Evolutionary conservation across 306 rosid genomes (phyloP).

Genomic region (Glycine latifolia): DNA sequence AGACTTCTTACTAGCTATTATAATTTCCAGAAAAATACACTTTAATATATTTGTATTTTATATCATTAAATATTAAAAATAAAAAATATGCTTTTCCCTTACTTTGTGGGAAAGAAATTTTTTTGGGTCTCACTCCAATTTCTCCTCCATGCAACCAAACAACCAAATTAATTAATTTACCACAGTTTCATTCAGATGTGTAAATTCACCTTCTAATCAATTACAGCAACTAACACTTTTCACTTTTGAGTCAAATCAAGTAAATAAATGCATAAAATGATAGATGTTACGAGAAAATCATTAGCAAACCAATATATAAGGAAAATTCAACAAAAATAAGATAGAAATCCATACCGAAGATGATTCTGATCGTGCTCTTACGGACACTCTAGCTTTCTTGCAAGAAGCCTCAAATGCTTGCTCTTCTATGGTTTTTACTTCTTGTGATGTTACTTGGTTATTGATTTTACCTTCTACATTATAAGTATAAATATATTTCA

Average conservation of each 20-base stretch:
- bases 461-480: conserved; percentile 4
- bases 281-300: background rate
- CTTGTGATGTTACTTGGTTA: conserved; percentile 11
- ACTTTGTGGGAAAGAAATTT: no score
- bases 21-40: background rate
- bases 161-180: background rate
- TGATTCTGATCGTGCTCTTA: conserved; percentile 52
- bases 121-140: background rate
- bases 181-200: no score
- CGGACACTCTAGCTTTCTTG: conserved; percentile 56
- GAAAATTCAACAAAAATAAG: background rate
- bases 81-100: no score
- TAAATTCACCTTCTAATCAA: no score
- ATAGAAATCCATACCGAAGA: conserved; percentile 46
- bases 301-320: background rate
- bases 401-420: conserved; percentile 30
- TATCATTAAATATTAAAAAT: no score
- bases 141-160: background rate
- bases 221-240: no score
- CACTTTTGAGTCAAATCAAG: background rate
- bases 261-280: conserved; percentile 23
- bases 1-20: background rate
- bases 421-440: conserved; percentile 34
- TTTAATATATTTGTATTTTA: background rate
- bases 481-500: background rate